Evolutionary conservation across 1,284 basidiomycete genomes (phyloP), one percentile per base, ranked within the genome.

Genomic region (Puccinia horiana): DNA sequence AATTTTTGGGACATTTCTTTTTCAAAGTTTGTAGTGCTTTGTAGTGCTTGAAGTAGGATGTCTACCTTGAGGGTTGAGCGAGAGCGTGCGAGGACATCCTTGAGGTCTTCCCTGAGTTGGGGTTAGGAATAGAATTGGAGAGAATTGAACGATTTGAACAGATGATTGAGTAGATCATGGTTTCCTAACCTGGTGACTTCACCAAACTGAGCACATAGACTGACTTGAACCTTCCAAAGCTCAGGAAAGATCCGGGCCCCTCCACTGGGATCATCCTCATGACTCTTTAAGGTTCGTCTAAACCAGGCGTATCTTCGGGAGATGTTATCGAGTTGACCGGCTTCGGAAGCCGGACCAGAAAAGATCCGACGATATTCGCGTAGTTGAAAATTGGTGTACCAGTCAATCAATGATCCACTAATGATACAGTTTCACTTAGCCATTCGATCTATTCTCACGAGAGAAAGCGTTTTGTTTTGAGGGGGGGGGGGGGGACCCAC

Each of bases 311-410:
- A 99, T 54, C 97, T 91, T 23, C 96, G 90, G 0, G 94, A 91
- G 6, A 98, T 90, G 84, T 99, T 99, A 88, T 99, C 97, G 65
- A 99, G 89, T 86, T 98, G 95, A 0, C 96, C 97, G 0, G 97
- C 91, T 88, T 98, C 95, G 85, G 96, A 94, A 0, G 92, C 92
- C 2, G 92, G 90, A 83, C 93, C 73, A 18, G 86, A 91, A 88
- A 99, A 99, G 86, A 99, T 96, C 23, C 96, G 92, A 16, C 96
- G 92, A 86, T 99, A 99, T 87, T 99, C 97, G 85, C 95, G 94
- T 44, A 99, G 90, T 86, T 98, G 94, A 14, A 96, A 90, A 16
- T 92, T 91, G 63, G 94, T 92, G 86, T 98, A 98, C 83, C 95
- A 92, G 79, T 96, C 94, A 32, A 99, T 90, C 76, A 98, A 90